Evolutionary conservation across 1,284 basidiomycete genomes (phyloP).

Genomic region (Rhodotorula sp.): DNA sequence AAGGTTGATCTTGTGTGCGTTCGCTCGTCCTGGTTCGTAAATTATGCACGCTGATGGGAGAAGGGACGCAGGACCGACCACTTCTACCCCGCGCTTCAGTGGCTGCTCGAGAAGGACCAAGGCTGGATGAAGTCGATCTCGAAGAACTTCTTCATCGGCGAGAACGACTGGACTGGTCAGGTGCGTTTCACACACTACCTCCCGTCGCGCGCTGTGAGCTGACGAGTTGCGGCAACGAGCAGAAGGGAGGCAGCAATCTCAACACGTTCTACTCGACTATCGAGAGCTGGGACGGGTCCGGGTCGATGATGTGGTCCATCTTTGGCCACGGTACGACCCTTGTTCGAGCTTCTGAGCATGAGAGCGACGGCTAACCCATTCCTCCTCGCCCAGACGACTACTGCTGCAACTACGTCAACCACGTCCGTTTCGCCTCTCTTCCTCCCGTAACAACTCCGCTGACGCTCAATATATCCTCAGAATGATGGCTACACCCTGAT

Average conservation of each 20-base stretch:
- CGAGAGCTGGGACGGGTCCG: constrained; percentile 20
- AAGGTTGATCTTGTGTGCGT: constrained; percentile 37
- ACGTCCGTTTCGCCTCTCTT: constrained; percentile 12
- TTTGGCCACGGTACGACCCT: constrained; percentile 40
- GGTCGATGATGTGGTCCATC: constrained; percentile 42
- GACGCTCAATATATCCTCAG: constrained; percentile 3
- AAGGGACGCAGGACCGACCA: constrained; percentile 38
- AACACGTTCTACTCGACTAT: constrained; percentile 30
- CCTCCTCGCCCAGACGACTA: constrained; percentile 17
- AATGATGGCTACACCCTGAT: constrained; percentile 42
- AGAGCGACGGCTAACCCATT: background rate
- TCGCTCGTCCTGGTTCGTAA: no score
- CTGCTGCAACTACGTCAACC: constrained; percentile 38
- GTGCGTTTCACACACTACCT: background rate
- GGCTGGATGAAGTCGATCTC: constrained; percentile 19
- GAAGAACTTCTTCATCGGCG: constrained; percentile 40
- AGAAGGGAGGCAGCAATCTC: constrained; percentile 33
- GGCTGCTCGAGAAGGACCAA: constrained; percentile 36
- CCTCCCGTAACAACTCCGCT: background rate
- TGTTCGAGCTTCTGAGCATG: background rate
- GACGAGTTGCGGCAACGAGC: background rate
- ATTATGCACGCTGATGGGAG: background rate
- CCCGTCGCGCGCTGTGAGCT: background rate
- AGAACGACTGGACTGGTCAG: constrained; percentile 42
- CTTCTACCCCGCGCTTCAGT: constrained; percentile 41